Base-by-base conservation (phyloP, 2,329 filamentous ascomycete genomes). In the Elsinoe ampelina region DNA sequence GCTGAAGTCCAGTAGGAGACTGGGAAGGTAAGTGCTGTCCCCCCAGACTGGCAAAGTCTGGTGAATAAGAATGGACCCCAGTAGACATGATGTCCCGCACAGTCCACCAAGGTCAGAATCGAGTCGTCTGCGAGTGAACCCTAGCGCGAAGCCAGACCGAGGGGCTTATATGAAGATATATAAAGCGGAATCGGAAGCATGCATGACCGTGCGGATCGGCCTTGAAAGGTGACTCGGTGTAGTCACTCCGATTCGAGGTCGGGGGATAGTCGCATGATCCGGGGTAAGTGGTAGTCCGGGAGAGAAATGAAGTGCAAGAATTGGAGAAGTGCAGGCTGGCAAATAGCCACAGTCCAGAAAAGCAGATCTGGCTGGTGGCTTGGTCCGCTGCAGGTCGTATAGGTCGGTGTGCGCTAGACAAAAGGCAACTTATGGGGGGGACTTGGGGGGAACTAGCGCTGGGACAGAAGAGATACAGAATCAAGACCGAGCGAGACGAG, bases 41-140 rank as follows among this genome's bases (percentile, higher is more conserved):
- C 13, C 30, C 15, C 48, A 52, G 15, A 52, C 15, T 38, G 34
- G 32, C 48, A 52, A 52, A 52, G 48, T 52, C 48, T 13, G 48
- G 48, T 17, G 48, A 52, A 52, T 52, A 52, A 38, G 48, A 52
- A 38, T 52, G 48, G 48, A 52, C 48, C 48, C 48, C 48, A 34
- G 48, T 35, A 52, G 48, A 52, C 48, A 52, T 52, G 15, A 35
- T 38, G 48, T 52, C 48, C 48, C 36, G 48, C 48, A 52, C 48
- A 52, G 34, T 38, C 48, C 48, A 52, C 48, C 48, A 52, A 52
- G 48, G 48, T 52, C 48, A 39, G 34, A 26, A 19, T 15, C 11
- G 38, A 34, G 19, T 52, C 48, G 34, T 22, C 26, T 39, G 15
- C 26, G 34, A 39, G 32, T 13, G 48, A 35, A 15, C 48, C 38